Conservation (phyloP, 2,329 filamentous ascomycete genomes). For the Neospermospora avenae region DNA sequence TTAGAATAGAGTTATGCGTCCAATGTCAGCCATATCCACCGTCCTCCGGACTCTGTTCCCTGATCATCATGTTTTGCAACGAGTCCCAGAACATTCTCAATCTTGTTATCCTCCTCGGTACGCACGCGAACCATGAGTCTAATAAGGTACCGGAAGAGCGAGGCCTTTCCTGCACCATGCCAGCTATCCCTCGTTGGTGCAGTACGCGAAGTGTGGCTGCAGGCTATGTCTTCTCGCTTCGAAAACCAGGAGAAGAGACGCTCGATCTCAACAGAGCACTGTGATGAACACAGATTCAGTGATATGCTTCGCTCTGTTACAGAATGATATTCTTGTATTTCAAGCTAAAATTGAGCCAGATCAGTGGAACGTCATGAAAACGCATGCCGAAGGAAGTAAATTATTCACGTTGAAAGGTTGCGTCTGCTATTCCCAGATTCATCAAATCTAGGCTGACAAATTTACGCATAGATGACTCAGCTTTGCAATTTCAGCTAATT, state of each 20-base stretch:
- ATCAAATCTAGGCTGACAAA: too few relatives aligned
- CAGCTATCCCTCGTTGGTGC: neutral
- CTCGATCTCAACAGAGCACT: too few relatives aligned
- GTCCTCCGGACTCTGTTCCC: neutral
- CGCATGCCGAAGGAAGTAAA: neutral
- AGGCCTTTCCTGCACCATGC: neutral
- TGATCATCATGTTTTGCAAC: neutral
- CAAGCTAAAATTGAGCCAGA: neutral
- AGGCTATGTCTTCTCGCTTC: neutral
- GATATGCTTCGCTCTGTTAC: neutral
- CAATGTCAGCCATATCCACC: too few relatives aligned
- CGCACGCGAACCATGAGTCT: neutral
- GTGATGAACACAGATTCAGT: too few relatives aligned
- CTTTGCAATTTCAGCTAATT: too few relatives aligned
- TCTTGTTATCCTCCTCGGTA: slow-evolving; percentile 1
- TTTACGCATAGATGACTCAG: too few relatives aligned
- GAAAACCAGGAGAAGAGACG: neutral
- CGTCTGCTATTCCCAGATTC: too few relatives aligned
- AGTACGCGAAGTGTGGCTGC: neutral
- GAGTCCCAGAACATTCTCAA: slow-evolving; percentile 4
- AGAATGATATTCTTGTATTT: neutral
- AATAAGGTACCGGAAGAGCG: neutral
- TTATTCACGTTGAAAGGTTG: neutral
- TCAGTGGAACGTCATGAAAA: too few relatives aligned
- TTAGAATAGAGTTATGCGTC: too few relatives aligned